Evolutionary conservation across 345 rosid species (phyloP).

Genomic region (Ricinus communis): DNA sequence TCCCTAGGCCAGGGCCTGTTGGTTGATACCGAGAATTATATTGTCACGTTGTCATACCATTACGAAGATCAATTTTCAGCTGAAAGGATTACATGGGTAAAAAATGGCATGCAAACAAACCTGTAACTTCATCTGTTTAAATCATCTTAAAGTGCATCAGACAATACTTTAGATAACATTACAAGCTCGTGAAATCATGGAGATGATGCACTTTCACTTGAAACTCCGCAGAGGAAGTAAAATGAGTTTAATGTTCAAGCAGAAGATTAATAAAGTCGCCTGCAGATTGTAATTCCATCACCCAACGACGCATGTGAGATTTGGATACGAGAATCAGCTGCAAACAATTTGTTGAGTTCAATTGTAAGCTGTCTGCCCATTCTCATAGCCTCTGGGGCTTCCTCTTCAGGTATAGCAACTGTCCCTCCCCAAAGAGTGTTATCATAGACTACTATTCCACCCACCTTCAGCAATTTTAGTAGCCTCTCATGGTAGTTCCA

Average conservation of each 20-base stretch:
- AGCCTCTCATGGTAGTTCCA: conserved; percentile 46
- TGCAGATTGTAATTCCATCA: conserved; percentile 67
- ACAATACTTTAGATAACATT: too few relatives aligned
- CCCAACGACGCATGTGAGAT: conserved; percentile 57
- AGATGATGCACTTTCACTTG: too few relatives aligned
- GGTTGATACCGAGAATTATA: too few relatives aligned
- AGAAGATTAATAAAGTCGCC: conserved; percentile 25
- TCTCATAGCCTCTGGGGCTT: conserved; percentile 20
- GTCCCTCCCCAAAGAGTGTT: conserved; percentile 49
- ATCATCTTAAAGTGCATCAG: too few relatives aligned
- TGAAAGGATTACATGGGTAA: too few relatives aligned
- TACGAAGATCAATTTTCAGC: too few relatives aligned
- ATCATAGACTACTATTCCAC: conserved; percentile 44
- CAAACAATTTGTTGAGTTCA: conserved; percentile 47
- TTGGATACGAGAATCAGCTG: conserved; percentile 54
- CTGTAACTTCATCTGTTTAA: too few relatives aligned
- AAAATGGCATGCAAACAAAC: too few relatives aligned
- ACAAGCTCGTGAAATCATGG: too few relatives aligned
- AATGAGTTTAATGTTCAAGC: not conserved
- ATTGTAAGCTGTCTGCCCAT: conserved; percentile 22
- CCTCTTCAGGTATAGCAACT: conserved; percentile 35
- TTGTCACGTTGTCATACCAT: too few relatives aligned
- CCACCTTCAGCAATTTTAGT: conserved; percentile 41
- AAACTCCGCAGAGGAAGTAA: too few relatives aligned
- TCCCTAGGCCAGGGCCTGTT: too few relatives aligned